Conservation (phyloP, 495 filamentous ascomycete species). For the Talaromyces thailandensis region DNA sequence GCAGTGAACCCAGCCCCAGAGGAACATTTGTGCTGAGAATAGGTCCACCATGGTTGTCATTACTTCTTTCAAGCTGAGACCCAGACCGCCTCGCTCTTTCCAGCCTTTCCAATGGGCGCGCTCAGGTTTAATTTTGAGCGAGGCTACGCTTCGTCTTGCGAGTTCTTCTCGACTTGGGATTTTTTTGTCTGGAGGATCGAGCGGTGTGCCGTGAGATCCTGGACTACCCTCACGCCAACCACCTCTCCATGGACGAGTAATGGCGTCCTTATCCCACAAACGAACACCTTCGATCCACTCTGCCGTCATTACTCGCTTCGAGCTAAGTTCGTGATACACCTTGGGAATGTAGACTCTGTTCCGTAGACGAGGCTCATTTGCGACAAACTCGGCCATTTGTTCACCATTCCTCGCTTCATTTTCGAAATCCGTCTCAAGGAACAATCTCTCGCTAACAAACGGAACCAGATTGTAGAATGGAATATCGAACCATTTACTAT, state of each 20-base stretch:
- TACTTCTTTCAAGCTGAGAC: conserved; percentile 69
- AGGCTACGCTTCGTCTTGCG: conserved; percentile 9
- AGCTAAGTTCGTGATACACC: conserved; percentile 73
- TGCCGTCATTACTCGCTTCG: conserved; percentile 79
- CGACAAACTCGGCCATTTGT: conserved; percentile 68
- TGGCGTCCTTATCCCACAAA: conserved; percentile 77
- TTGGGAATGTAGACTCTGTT: conserved; percentile 81
- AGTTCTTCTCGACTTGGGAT: conserved; percentile 33
- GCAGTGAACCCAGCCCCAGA: conserved; percentile 89
- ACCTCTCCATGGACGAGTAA: conserved; percentile 66
- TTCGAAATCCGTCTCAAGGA: conserved; percentile 87
- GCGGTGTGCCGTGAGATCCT: conserved; percentile 59
- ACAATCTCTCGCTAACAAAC: conserved; percentile 67
- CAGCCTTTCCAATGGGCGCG: conserved; percentile 69
- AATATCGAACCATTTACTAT: conserved; percentile 75
- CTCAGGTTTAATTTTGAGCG: conserved; percentile 63
- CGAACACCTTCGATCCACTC: conserved; percentile 96
- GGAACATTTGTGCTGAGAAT: conserved; percentile 94
- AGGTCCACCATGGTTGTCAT: conserved; percentile 96
- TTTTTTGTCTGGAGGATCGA: conserved; percentile 42
- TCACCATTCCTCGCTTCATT: conserved; percentile 87
- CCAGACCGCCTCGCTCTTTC: conserved; percentile 65
- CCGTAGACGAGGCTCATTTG: conserved; percentile 64
- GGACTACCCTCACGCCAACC: conserved; percentile 66
- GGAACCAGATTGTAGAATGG: conserved; percentile 81